Evolutionary conservation across 140 eudicot species (phyloP), one percentile per base, ranked within the genome.

Genomic region (Artemisia princeps): DNA sequence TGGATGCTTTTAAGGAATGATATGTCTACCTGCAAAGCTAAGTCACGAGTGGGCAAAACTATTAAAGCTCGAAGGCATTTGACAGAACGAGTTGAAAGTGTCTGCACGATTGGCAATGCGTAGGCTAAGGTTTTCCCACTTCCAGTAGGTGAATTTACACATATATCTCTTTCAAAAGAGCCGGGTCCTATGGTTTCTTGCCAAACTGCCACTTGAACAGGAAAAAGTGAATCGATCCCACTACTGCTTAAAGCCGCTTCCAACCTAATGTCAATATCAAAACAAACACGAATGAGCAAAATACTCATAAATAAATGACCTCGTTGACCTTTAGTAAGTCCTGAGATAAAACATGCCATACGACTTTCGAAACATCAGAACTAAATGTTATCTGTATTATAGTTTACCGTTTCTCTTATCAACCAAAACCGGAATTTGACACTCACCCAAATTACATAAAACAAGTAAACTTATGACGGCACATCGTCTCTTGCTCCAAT

Each of bases 171-270:
- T 50, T 84, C 91, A 46, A 91, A 91, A 15, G 77, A 84, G 55
- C 97, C 96, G 20, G 96, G 96, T 5, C 97, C 97, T 15, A 87
- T 67, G 10, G 94, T 87, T 79, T 91, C 96, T 55, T 84, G 91
- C 97, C 97, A 91, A 58, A 87, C 95, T 13, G 91, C 91, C 15
- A 87, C 81, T 83, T 91, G 97, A 50, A 87, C 95, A 1, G 96
- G 91, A 74, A 87, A 91, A 40, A 87, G 88, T 26, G 96, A 91
- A 67, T 74, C 58, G 54, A 84, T 60, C n/a, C 88, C 88, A 75
- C 70, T 76, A 22, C 67, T 72, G 55, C 69, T 65, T 78, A 91
- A 74, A 23, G 88, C 95, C 56, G 10, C 77, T 73, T 75, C 80
- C 68, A 91, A 72, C 76, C 97, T 90, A 64, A 65, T 37, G 44